Percentiles rank a stretch among this genome's conserved stretches.
phyloP scores from a whole-genome alignment of 768 basidiomycete genomes.

The Symmetrospora coprosmae region DNA sequence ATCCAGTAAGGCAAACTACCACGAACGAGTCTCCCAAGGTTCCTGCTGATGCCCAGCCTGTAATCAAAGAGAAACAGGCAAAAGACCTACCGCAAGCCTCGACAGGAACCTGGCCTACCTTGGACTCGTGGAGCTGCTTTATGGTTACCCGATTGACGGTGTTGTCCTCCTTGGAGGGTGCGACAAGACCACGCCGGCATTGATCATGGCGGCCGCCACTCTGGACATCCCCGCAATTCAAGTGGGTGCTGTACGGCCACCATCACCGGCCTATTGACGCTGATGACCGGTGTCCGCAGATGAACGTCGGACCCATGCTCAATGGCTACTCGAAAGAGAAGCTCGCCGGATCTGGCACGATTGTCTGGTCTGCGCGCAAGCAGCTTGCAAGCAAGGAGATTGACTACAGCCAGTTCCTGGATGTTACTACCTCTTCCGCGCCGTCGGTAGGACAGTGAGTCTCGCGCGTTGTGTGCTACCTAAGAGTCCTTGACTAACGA shows the following conservation, averaged over 20 bases:
- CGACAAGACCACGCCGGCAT: slow-evolving; percentile 24
- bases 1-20: slow-evolving; percentile 29
- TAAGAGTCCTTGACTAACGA: background rate
- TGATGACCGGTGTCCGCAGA: too few relatives aligned
- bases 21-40: background rate
- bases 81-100: slow-evolving; percentile 35
- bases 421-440: slow-evolving; percentile 29
- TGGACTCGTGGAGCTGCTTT: slow-evolving; percentile 35
- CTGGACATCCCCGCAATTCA: slow-evolving; percentile 35
- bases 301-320: slow-evolving; percentile 37
- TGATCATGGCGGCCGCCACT: slow-evolving; percentile 18
- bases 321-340: slow-evolving; percentile 31
- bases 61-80: slow-evolving; percentile 36
- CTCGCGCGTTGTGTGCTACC: slow-evolving; percentile 30
- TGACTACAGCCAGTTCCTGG: slow-evolving; percentile 23
- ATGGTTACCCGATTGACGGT: slow-evolving; percentile 36
- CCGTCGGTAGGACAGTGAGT: slow-evolving; percentile 31
- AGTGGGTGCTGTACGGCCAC: too few relatives aligned
- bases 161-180: slow-evolving; percentile 35
- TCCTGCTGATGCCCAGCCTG: background rate
- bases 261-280: too few relatives aligned
- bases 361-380: slow-evolving; percentile 34
- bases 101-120: slow-evolving; percentile 36
- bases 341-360: slow-evolving; percentile 35
- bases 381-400: slow-evolving; percentile 31